These are phyloP conservation scores for Dioscorea cayenensis DNA, from an alignment of 116 monocot species.

Conservation along the genomic window DNA sequence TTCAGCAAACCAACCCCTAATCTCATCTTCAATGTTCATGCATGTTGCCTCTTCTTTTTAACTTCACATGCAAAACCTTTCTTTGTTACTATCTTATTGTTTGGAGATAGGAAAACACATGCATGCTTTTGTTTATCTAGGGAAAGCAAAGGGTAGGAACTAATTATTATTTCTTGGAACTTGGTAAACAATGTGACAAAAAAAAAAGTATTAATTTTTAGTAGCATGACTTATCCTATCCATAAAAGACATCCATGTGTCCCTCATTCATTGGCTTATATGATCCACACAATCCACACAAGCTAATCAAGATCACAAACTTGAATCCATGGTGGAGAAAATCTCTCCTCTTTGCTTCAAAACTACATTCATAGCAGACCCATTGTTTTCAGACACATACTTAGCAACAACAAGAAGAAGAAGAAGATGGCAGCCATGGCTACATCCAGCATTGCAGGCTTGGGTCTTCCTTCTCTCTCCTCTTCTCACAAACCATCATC, in stretches of 20 bases:
- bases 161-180: neutral
- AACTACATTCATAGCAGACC: no score
- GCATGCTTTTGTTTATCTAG: no score
- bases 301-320: conserved; percentile 25
- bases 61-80: no score
- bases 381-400: no score
- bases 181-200: neutral
- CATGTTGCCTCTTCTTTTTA: no score
- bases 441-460: conserved; percentile 45
- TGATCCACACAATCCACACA: neutral
- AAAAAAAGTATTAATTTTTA: neutral
- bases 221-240: neutral
- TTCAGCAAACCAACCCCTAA: neutral
- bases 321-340: neutral
- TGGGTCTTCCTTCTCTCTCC: conserved; percentile 38
- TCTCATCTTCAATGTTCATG: no score
- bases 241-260: neutral
- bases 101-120: no score
- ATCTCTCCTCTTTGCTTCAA: neutral
- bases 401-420: neutral
- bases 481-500: conserved; percentile 25
- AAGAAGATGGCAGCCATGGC: conserved; percentile 52
- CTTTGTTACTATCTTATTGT: no score
- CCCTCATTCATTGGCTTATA: neutral
- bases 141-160: neutral